A percentile compares a stretch with the other conserved stretches of the same genome.
Conservation (phyloP, 2,329 filamentous ascomycete species). For the Colletotrichum sp. region DNA sequence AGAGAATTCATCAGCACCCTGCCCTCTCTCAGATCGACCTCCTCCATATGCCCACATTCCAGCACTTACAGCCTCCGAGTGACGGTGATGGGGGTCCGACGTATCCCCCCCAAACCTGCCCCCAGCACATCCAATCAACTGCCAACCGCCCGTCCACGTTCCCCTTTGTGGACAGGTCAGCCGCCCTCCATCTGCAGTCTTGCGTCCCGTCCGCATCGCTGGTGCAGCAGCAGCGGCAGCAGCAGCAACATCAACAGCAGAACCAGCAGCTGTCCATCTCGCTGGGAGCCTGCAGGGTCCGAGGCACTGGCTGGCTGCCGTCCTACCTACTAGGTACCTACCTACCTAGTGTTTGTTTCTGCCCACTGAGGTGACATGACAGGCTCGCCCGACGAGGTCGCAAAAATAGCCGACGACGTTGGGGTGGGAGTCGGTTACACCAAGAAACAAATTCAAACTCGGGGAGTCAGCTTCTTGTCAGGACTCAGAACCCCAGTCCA, state of each 20-base stretch:
- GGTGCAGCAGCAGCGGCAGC: neutral
- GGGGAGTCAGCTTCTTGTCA: neutral
- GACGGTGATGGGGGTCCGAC: neutral
- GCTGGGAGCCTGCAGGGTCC: slow-evolving; percentile 19
- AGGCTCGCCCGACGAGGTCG: neutral
- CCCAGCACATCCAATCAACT: neutral
- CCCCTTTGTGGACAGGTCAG: slow-evolving; percentile 15
- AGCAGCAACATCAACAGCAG: neutral
- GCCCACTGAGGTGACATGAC: neutral
- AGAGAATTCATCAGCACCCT: neutral
- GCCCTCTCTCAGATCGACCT: neutral
- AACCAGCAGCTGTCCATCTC: neutral
- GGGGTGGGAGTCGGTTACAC: neutral
- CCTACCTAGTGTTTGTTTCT: neutral
- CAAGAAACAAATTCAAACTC: neutral
- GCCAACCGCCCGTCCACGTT: neutral
- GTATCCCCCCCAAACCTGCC: neutral
- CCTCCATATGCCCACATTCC: slow-evolving; percentile 2
- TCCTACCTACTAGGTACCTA: neutral
- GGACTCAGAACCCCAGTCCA: neutral
- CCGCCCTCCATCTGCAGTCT: slow-evolving; percentile 3
- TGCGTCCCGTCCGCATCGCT: neutral
- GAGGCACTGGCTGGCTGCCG: slow-evolving; percentile 5
- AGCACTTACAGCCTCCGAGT: neutral
- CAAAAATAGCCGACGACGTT: neutral